Base-by-base conservation (phyloP, 495 filamentous ascomycete species). In the Lepidopterella palustris region DNA sequence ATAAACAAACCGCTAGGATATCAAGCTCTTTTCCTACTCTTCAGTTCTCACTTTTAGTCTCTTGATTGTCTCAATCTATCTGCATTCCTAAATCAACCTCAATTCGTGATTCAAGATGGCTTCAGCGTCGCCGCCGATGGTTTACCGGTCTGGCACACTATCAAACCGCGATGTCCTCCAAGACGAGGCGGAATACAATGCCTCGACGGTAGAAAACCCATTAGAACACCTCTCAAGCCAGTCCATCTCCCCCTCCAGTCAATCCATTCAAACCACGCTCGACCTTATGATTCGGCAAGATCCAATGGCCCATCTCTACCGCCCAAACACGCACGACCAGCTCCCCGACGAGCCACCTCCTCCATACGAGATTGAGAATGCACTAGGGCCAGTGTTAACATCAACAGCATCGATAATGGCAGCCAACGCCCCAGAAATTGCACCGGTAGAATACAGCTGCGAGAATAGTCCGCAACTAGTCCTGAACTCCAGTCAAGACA, bases 271-370 rank as follows among this genome's bases (percentile, higher is more conserved):
- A 27, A 25, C n/a, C 6, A 61, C 58, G 23, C 39, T 52, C 10
- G 55, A 45, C 18, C 32, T 48, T 27, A 25, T 52, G 53, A 31
- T 48, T 21, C 18, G 27, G 40, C 23, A 57, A 6, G 26, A 57
- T 25, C 51, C 51, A 21, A 39, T 60, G 49, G 45, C 45, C 5
- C 31, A n/a, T 9, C 27, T 31, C n/a, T 20, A 45, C 21, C 24
- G 50, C 20, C 60, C 47, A 24, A 29, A 45, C 31, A 15, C 23
- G 45, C 40, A 28, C 21, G 55, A 26, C 3, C 32, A 57, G 24
- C 26, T 45, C 45, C 55, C 8, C 24, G 61, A 63, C 49, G 63
- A 65, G 27, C 63, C 63, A 18, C 63, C 63, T 25, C 63, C 63
- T 27, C 63, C 63, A 8, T 65, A 65, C 45, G 54, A 61, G 40